Conservation (phyloP, 1,284 basidiomycete species). For the Leccinum laetum region DNA sequence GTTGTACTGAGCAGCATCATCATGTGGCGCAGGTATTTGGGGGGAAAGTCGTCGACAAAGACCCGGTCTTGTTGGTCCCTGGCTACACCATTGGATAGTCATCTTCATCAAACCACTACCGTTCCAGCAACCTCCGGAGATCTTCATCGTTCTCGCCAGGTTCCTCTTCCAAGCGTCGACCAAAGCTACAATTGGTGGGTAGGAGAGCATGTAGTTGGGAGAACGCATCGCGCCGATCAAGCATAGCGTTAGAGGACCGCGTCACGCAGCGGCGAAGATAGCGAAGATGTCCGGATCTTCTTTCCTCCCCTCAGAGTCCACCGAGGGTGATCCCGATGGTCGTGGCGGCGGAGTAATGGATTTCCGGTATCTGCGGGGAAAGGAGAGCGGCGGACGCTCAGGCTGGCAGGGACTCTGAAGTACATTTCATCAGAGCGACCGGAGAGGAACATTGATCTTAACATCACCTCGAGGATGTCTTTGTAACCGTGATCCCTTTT, state of each 20-base stretch:
- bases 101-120: too few relatives aligned
- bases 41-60: too few relatives aligned
- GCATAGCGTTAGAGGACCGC: constrained; percentile 74
- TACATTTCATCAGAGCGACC: constrained; percentile 1
- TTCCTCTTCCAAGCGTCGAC: constrained; percentile 25
- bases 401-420: constrained; percentile 62
- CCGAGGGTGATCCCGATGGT: constrained; percentile 36
- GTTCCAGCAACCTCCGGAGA: too few relatives aligned
- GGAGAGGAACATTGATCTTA: not conserved
- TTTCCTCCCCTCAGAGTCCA: constrained; percentile 32
- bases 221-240: constrained; percentile 68
- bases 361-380: constrained; percentile 64
- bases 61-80: too few relatives aligned
- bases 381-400: constrained; percentile 40
- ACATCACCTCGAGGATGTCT: constrained; percentile 75
- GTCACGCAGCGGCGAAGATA: constrained; percentile 73
- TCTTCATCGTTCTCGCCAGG: constrained; percentile 35
- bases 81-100: too few relatives aligned
- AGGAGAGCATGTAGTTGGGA: constrained; percentile 21
- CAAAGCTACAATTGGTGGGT: constrained; percentile 15
- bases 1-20: too few relatives aligned
- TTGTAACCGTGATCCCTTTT: constrained; percentile 85
- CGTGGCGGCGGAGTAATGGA: constrained; percentile 41
- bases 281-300: constrained; percentile 42
- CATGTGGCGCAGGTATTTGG: too few relatives aligned